Percentiles rank a stretch among this genome's conserved stretches.
Evolutionary conservation across 2,329 filamentous ascomycete species (phyloP).

Genomic region (Tolypocladium pustulatum): DNA sequence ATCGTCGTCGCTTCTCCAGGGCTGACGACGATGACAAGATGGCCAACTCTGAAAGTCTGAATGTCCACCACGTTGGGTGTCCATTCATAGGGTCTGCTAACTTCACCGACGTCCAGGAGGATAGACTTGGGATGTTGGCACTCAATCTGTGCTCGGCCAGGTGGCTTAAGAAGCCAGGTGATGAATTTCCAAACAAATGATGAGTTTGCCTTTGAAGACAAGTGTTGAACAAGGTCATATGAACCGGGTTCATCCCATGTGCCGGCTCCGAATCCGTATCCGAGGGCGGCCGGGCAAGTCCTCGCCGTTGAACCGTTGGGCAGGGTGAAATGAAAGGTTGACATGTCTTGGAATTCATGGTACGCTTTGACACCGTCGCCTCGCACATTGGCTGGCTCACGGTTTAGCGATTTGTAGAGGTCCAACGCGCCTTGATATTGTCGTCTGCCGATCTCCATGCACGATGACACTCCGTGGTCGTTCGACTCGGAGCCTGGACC

Average conservation of each 20-base stretch:
- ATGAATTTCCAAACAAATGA: constrained; percentile 74
- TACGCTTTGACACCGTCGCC: constrained; percentile 63
- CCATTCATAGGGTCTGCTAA: constrained; percentile 69
- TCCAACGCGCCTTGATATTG: constrained; percentile 49
- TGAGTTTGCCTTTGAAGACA: constrained; percentile 55
- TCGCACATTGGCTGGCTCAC: constrained; percentile 37
- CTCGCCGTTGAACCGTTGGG: constrained; percentile 59
- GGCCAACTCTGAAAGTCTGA: constrained; percentile 72
- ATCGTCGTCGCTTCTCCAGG: constrained; percentile 87
- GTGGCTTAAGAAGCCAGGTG: constrained; percentile 57
- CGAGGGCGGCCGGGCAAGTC: constrained; percentile 78
- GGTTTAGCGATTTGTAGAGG: constrained; percentile 40
- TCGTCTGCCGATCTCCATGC: constrained; percentile 60
- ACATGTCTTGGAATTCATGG: constrained; percentile 73
- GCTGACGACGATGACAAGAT: constrained; percentile 75
- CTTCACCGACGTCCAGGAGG: constrained; percentile 75
- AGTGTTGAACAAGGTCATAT: constrained; percentile 83
- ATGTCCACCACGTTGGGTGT: constrained; percentile 82
- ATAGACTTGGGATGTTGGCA: constrained; percentile 80
- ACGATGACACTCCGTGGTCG: constrained; percentile 65
- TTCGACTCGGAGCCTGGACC: constrained; percentile 56
- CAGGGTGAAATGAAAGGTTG: constrained; percentile 59
- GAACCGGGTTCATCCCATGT: constrained; percentile 81
- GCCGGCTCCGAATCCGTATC: constrained; percentile 82
- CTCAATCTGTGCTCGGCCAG: constrained; percentile 54